Percentiles rank a stretch among this genome's conserved stretches.
phyloP scores from a whole-genome alignment of 2,329 filamentous ascomycete species.

The Lachnellula subtilissima region DNA sequence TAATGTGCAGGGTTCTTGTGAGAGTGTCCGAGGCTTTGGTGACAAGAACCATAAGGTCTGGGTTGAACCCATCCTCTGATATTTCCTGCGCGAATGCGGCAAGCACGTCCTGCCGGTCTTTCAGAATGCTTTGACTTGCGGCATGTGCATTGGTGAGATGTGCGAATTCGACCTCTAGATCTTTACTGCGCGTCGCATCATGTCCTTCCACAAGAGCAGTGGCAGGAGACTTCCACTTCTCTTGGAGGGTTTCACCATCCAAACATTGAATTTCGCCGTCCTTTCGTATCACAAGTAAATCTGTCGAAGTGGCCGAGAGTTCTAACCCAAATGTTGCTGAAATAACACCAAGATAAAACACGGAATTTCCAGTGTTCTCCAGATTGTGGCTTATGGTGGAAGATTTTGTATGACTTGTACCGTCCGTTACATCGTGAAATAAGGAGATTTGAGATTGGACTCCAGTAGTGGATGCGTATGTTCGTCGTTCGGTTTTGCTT shows the following conservation, averaged over 20 bases:
- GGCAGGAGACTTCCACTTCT: constrained; percentile 44
- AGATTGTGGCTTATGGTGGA: constrained; percentile 44
- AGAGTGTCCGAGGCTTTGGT: constrained; percentile 21
- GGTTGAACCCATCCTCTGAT: constrained; percentile 40
- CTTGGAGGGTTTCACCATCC: constrained; percentile 49
- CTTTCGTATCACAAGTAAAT: constrained; percentile 53
- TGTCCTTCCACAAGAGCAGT: constrained; percentile 29
- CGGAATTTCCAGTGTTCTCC: constrained; percentile 33
- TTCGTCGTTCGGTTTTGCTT: constrained; percentile 51
- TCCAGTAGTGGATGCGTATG: constrained; percentile 52
- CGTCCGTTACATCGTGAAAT: constrained; percentile 53
- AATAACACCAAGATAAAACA: constrained; percentile 41
- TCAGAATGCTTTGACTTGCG: constrained; percentile 37
- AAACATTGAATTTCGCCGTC: constrained; percentile 59
- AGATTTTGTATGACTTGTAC: constrained; percentile 48
- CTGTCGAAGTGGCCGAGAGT: constrained; percentile 6
- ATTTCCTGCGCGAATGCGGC: constrained; percentile 46
- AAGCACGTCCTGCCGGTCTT: constrained; percentile 48
- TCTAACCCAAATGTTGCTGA: constrained; percentile 11
- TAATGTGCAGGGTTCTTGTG: constrained; percentile 27
- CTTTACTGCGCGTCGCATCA: constrained; percentile 32
- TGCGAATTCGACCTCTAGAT: constrained; percentile 28
- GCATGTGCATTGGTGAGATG: constrained; percentile 30
- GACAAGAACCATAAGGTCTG: constrained; percentile 49
- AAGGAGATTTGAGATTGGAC: constrained; percentile 49